Evolutionary conservation across 192 early-diverging fungal species (phyloP), one percentile per base, ranked within the genome.

Genomic region (Coemansia sp.): DNA sequence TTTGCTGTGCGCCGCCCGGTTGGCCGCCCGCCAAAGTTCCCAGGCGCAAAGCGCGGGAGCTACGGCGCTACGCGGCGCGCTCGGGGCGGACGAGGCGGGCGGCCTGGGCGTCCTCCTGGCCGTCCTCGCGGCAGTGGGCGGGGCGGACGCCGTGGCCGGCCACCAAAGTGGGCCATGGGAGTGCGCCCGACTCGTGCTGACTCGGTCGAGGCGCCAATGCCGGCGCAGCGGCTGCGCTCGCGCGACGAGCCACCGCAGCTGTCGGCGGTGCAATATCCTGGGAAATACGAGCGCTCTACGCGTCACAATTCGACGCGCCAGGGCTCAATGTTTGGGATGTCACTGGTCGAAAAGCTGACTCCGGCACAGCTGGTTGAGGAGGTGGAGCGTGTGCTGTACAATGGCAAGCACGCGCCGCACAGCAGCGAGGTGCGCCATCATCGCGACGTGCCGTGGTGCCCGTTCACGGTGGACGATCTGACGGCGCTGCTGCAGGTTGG

Each of bases 391-490:
- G 45, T 72, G 22, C 67, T 78, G 14, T 61, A 48, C n/a, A 37
- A 60, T 16, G 57, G 39, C 59, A 16, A 17, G 23, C 62, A 1
- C 8, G 41, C 29, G 31, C 21, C n/a, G 39, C 23, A n/a, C 37
- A 65, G 19, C 39, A 12, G 4, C 43, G 19, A 2, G 25, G 41
- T 37, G 43, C 54, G 26, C 27, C 39, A n/a, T 21, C 35, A 8
- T 12, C 57, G 39, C 38, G 39, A 59, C 9, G 23, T 23, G 39
- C 21, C 21, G 39, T 22, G 23, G 17, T 45, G 39, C 9, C 59
- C 50, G 48, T 74, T 74, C 31, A 43, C 62, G 23, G 51, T 51
- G 9, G 31, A 60, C 1, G 72, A 80, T 43, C 52, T 80, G 61
- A 19, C 37, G 22, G 48, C 52, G 37, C 62, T 80, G 51, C 55